Evolutionary conservation across 305 asterid genomes (phyloP), one percentile per base, ranked within the genome.

Genomic region (Euphrasia arctica): DNA sequence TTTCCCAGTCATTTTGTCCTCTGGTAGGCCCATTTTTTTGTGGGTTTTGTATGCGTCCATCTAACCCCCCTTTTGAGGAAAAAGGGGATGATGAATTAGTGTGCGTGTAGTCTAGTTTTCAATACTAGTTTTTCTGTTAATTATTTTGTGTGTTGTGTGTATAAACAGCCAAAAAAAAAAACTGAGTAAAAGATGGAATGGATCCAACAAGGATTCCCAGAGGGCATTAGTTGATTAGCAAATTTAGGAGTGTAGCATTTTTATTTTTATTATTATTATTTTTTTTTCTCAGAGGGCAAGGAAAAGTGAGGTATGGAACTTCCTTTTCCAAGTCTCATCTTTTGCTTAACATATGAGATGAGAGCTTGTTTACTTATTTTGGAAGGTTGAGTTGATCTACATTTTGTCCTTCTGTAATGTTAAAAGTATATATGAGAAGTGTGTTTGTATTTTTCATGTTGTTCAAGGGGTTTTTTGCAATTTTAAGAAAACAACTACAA

Each of bases 1-100:
- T 78, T 79, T 72, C 41, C 48, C 65, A 72, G 74, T 75, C 65
- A 70, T 72, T 79, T 76, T 70, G 77, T 68, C 71, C 73, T 66
- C 65, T 65, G 36, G 36, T 65, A 62, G 77, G 55, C 71, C 76
- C 74, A 66, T 52, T 1, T 52, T 78, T 87, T 79, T 72, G 82
- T 79, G 85, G n/a, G n/a, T n/a, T n/a, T n/a, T n/a, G 84, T 71
- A 60, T 43, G 12, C 68, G 76, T 78, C 68, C 65, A 51, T 43
- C 54, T 34, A 13, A 49, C 5, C 36, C 52, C 68, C 69, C 63
- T 72, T 88, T 79, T 71, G 43, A 62, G 87, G 81, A 75, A 71
- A 84, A 86, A 79, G 87, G 77, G 14, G 83, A 62, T 70, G 89
- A 80, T 86, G 89, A 88, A 68, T 86, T 80, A 82, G 93, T 91